phyloP scores from a whole-genome alignment of 805 yeast genomes.

The Lipomyces spencermartinsiae region DNA sequence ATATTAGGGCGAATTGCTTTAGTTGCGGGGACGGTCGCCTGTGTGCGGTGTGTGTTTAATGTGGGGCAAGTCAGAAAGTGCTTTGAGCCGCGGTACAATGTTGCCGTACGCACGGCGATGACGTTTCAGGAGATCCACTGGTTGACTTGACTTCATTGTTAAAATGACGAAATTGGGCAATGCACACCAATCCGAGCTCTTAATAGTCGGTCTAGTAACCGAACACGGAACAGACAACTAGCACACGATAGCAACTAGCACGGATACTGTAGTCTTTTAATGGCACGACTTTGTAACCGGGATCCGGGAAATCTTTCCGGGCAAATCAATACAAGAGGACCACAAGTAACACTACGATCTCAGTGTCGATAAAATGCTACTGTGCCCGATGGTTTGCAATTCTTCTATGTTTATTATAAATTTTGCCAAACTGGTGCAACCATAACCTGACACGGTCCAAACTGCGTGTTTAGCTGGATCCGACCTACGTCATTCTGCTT shows the following conservation, averaged over 20 bases:
- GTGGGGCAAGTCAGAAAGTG: not conserved
- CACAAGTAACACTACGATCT: not conserved
- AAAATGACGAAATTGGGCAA: not conserved
- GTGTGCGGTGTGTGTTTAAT: not conserved
- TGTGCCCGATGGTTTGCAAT: too few species aligned
- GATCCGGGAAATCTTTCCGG: too few species aligned
- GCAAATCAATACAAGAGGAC: not conserved
- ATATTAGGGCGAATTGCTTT: not conserved
- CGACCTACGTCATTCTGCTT: too few species aligned
- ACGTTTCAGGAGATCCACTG: not conserved
- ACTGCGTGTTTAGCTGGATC: too few species aligned
- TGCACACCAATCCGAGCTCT: too few species aligned
- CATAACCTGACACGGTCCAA: too few species aligned
- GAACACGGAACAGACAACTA: not conserved
- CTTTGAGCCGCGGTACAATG: not conserved
- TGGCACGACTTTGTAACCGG: not conserved
- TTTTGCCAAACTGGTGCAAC: not conserved
- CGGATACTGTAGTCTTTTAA: not conserved
- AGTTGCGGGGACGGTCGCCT: not conserved
- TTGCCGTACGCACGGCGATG: not conserved
- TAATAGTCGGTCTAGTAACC: not conserved
- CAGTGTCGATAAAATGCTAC: not conserved
- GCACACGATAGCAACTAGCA: not conserved
- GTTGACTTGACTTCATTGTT: too few species aligned
- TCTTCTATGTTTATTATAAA: too few species aligned